Conservation (phyloP, 495 filamentous ascomycete species). For the Neurospora pannonica region DNA sequence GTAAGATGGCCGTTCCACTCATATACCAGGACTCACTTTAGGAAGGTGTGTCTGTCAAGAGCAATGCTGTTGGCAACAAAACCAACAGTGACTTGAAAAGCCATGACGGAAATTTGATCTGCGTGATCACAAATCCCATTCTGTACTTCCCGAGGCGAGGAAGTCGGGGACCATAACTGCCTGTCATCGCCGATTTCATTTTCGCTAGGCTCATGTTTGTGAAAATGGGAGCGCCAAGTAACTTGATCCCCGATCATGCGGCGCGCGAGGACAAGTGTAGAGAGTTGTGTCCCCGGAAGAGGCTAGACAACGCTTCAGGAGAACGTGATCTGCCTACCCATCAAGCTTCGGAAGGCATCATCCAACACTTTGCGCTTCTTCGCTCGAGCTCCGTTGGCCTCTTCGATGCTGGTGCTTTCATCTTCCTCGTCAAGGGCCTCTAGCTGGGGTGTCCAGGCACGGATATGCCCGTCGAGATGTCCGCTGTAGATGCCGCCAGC, state of each 20-base stretch:
- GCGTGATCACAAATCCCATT: not conserved
- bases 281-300: not conserved
- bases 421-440: conserved; percentile 37
- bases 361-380: conserved; percentile 55
- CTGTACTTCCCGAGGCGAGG: not conserved
- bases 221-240: not conserved
- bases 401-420: conserved; percentile 24
- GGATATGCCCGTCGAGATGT: conserved; percentile 50
- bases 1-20: not conserved
- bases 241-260: not conserved
- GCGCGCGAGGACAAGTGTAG: not conserved
- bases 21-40: not conserved
- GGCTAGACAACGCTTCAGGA: conserved; percentile 7
- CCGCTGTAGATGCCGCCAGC: conserved; percentile 46
- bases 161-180: not conserved
- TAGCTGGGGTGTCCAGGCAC: conserved; percentile 46
- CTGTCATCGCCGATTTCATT: not conserved
- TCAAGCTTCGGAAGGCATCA: conserved; percentile 44
- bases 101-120: not conserved
- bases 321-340: conserved; percentile 46
- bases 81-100: not conserved
- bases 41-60: not conserved
- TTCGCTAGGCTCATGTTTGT: not conserved
- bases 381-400: conserved; percentile 25
- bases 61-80: not conserved